These are phyloP conservation scores for Oenanthe sinensis DNA, from an alignment of 129 eudicot genomes.

Conservation along the genomic window DNA sequence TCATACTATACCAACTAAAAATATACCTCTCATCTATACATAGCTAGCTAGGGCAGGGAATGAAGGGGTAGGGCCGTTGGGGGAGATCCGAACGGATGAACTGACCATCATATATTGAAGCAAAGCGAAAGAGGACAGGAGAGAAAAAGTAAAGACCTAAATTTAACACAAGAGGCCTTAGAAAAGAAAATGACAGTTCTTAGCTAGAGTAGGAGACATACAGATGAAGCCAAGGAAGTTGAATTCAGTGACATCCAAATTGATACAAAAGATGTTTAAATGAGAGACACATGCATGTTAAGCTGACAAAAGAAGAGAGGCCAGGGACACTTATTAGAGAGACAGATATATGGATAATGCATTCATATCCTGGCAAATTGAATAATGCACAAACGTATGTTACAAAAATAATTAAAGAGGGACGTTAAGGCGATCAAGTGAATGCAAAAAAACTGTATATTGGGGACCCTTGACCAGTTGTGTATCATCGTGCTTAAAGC, in stretches of 20 bases:
- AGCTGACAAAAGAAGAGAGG: slow-evolving; percentile 2
- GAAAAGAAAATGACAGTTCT: not conserved
- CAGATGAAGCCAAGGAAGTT: not conserved
- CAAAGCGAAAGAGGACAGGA: too few species aligned
- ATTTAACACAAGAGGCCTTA: not conserved
- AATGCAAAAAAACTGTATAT: not conserved
- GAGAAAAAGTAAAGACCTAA: too few species aligned
- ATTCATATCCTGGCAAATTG: not conserved
- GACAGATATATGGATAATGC: not conserved
- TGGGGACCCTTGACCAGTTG: not conserved
- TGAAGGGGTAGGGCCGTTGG: too few species aligned
- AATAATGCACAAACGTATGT: not conserved
- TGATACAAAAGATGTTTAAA: not conserved
- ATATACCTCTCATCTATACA: too few species aligned
- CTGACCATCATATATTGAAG: too few species aligned
- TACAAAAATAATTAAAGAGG: not conserved
- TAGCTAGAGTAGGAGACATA: not conserved
- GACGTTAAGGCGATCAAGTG: not conserved
- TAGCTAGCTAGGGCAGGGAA: too few species aligned
- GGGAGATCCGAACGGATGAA: too few species aligned
- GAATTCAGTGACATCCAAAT: not conserved
- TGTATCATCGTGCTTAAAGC: too few species aligned
- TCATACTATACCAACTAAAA: too few species aligned
- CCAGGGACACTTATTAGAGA: not conserved
- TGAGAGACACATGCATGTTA: not conserved